Conservation (phyloP, 768 basidiomycete genomes). For the Amanita brunnescens region DNA sequence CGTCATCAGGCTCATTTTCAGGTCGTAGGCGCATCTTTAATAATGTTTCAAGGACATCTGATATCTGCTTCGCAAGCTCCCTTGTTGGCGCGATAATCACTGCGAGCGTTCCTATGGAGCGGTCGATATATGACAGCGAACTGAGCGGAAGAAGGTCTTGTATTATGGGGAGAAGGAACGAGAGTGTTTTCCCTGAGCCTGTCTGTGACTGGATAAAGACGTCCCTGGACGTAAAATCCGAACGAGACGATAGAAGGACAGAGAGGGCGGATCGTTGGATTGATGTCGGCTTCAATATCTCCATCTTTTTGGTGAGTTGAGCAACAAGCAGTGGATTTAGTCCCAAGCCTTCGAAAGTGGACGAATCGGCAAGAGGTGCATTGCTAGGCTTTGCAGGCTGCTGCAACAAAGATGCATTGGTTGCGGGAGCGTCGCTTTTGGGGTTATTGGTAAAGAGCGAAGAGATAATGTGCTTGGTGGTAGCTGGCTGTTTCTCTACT, state of each 20-base stretch:
- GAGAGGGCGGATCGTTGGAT: constrained; percentile 82
- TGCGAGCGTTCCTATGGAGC: constrained; percentile 90
- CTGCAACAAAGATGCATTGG: constrained; percentile 16
- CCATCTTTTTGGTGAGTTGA: constrained; percentile 75
- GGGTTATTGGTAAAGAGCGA: constrained; percentile 86
- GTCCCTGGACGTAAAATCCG: constrained; percentile 45
- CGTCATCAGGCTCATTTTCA: constrained; percentile 43
- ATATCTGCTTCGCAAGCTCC: constrained; percentile 94
- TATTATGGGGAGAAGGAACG: constrained; percentile 90
- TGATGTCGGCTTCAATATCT: constrained; percentile 77
- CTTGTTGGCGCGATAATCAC: constrained; percentile 93
- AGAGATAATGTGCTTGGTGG: constrained; percentile 65
- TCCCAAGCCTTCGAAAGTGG: constrained; percentile 76
- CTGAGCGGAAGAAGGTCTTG: constrained; percentile 90
- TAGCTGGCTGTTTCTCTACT: constrained; percentile 18
- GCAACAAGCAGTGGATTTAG: constrained; percentile 72
- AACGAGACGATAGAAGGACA: constrained; percentile 26
- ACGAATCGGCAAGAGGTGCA: constrained; percentile 68
- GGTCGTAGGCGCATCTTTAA: constrained; percentile 67
- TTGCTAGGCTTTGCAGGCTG: constrained; percentile 55
- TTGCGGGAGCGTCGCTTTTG: constrained; percentile 39
- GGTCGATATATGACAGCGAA: constrained; percentile 85
- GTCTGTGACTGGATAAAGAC: constrained; percentile 95
- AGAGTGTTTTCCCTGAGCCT: constrained; percentile 92
- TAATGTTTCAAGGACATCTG: constrained; percentile 82